phyloP scores from a whole-genome alignment of 2,329 filamentous ascomycete species.

The Sporothrix brasiliensis region DNA sequence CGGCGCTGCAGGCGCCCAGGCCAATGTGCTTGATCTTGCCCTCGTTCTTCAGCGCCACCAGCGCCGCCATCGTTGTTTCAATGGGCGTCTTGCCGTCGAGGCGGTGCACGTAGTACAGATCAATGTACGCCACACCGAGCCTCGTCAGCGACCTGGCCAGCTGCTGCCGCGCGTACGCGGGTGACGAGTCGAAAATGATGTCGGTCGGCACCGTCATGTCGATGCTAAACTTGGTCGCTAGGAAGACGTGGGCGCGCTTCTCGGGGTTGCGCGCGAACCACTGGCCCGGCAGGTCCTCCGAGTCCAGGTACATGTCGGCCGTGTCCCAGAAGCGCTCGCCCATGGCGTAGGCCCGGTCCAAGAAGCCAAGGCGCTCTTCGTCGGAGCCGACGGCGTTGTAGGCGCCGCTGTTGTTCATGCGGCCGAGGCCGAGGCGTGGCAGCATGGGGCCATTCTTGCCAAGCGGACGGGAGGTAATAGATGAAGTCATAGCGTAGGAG shows the following conservation, averaged over 20 bases:
- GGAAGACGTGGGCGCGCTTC: slow-evolving; percentile 48
- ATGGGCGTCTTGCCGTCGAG: slow-evolving; percentile 51
- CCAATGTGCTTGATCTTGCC: slow-evolving; percentile 63
- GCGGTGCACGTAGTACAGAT: slow-evolving; percentile 58
- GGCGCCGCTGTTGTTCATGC: slow-evolving; percentile 46
- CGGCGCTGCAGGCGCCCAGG: slow-evolving; percentile 54
- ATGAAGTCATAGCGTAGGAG: background rate
- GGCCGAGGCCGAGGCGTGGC: slow-evolving; percentile 48
- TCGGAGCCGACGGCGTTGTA: slow-evolving; percentile 40
- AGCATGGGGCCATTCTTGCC: slow-evolving; percentile 26
- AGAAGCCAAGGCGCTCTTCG: slow-evolving; percentile 46
- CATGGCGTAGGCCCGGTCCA: slow-evolving; percentile 48
- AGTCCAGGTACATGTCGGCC: slow-evolving; percentile 49
- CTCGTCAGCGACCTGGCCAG: slow-evolving; percentile 47
- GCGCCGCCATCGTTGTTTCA: slow-evolving; percentile 52
- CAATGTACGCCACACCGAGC: slow-evolving; percentile 56
- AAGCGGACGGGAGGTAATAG: slow-evolving; percentile 1
- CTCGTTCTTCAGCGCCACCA: slow-evolving; percentile 51
- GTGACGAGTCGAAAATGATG: slow-evolving; percentile 41
- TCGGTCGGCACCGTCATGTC: slow-evolving; percentile 4
- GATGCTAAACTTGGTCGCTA: slow-evolving; percentile 41
- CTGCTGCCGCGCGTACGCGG: slow-evolving; percentile 39
- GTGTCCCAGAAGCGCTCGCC: slow-evolving; percentile 52
- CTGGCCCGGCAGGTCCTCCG: slow-evolving; percentile 49
- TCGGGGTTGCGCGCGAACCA: slow-evolving; percentile 49